phyloP scores from a whole-genome alignment of 169 alveolate species.

The Plasmodium ovale region DNA sequence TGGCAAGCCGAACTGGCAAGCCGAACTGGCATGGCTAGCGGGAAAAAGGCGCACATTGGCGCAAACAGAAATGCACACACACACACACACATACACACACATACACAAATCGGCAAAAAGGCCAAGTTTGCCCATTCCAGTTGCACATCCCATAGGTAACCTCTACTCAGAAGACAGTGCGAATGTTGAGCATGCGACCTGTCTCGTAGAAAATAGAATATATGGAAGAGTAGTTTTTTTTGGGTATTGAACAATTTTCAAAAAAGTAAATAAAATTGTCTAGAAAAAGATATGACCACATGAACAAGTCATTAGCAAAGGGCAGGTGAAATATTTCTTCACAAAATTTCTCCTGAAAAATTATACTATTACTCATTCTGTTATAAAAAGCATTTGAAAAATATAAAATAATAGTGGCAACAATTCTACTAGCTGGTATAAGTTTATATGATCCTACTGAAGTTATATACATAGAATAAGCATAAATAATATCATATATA shows the following conservation, averaged over 20 bases:
- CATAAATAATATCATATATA: slow-evolving; percentile 58
- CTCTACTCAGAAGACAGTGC: slow-evolving; percentile 58
- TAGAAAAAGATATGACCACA: slow-evolving; percentile 68
- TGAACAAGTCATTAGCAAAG: slow-evolving; percentile 62
- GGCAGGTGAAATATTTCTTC: slow-evolving; percentile 59
- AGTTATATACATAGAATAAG: slow-evolving; percentile 68
- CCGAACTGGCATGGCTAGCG: too few species aligned
- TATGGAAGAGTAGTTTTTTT: slow-evolving; percentile 61
- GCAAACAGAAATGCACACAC: slow-evolving; percentile 9
- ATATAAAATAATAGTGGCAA: slow-evolving; percentile 51
- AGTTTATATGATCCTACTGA: slow-evolving; percentile 58
- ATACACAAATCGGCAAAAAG: neutral
- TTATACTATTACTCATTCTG: slow-evolving; percentile 63
- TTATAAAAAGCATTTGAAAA: slow-evolving; percentile 59
- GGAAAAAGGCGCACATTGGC: too few species aligned
- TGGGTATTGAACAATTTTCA: slow-evolving; percentile 50
- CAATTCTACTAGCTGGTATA: slow-evolving; percentile 67
- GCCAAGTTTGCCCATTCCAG: neutral
- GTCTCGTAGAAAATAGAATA: slow-evolving; percentile 70
- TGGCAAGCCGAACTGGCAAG: neutral
- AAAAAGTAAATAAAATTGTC: slow-evolving; percentile 66
- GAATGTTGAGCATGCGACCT: slow-evolving; percentile 58
- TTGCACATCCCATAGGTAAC: too few species aligned
- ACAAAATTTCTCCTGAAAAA: slow-evolving; percentile 64
- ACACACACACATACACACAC: neutral